Evolutionary conservation across 352 stramenopile species (phyloP), one percentile per base, ranked within the genome.

Genomic region (Globisporangium nunn): DNA sequence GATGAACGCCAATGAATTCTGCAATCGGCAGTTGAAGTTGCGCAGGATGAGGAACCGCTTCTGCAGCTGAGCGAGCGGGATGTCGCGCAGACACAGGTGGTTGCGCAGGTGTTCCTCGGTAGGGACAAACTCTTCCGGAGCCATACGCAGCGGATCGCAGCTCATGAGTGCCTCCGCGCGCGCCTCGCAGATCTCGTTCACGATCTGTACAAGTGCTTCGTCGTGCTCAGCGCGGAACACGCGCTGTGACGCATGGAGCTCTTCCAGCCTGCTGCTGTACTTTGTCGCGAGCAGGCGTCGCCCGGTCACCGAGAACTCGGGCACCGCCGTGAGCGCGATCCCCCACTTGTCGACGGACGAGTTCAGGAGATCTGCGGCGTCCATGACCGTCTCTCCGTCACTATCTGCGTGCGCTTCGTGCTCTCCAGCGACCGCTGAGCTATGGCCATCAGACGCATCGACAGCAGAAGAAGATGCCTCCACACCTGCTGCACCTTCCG

Each of bases 21-120:
- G 85, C 4, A 95, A 63, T 2, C 85, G 73, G 45, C 81, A 91
- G 59, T 95, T 95, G 40, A 95, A 93, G 56, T 93, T 95, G 29
- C 85, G 80, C 41, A 95, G 54, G 50, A 95, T 84, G 40, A 95
- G 64, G 65, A 95, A 93, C 7, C 85, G 83, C 43, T 75, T 79
- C 56, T 91, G 84, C 0, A 95, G 63, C 4, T 79, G 64, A 28
- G 68, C 58, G 2, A 93, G 62, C 6, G 81, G 64, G 23, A 93
- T 53, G 1, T 52, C 67, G 4, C 58, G 55, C 30, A 95, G 61
- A 31, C 65, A 74, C 8, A 72, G 67, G 44, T 80, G 87, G 1
- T 60, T 62, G 4, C 75, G 71, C 3, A 93, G 49, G 49, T 91
- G 79, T 30, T 91, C 80, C 28, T 86, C 71, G 4, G 70, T 84